Evolutionary conservation across 495 filamentous ascomycete genomes (phyloP), one percentile per base, ranked within the genome.

Genomic region (Lepidopterella palustris): DNA sequence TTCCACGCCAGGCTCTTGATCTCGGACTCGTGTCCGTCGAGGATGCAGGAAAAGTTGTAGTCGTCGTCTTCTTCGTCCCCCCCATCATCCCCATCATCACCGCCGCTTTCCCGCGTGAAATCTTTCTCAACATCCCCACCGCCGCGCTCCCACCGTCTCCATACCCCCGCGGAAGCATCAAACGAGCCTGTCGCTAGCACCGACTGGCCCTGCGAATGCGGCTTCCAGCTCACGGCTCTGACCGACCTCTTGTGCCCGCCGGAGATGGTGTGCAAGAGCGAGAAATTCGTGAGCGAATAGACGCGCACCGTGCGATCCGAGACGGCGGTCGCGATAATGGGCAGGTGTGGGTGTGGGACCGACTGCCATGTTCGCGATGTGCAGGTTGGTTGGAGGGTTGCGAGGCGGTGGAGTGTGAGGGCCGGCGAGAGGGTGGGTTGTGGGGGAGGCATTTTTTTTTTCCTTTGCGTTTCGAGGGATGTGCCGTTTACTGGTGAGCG

Each of bases 11-110:
- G 82, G 25, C 78, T 81, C 70, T 98, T 98, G 66, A 98, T 85
- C 71, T 98, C 93, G 55, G 86, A 88, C 49, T 97, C 92, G 65
- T 97, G 93, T 0, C 93, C 93, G 63, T 96, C 92, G 0, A 98
- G 79, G 0, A 96, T 84, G 13, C 96, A 80, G 0, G 87, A 83
- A 62, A 95, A 91, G 15, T 86, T 84, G 90, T 92, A 98, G 21
- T 92, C 87, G 0, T 88, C 84, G 0, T 85, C 83, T 0, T 85
- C 85, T 3, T 75, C 77, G 10, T 75, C 74, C 18, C 70, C 76
- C 2, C 56, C 66, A 2, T 53, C 66, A 8, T 61, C 62, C 13
- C 35, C 66, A n/a, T 58, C 60, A 2, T 61, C 67, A 23, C 58
- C 68, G 23, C 52, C 54, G 5, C 59, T 52, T 58, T 58, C 31